phyloP scores from a whole-genome alignment of 371 early-diverging fungal genomes.

The Mortierella polycephala region DNA sequence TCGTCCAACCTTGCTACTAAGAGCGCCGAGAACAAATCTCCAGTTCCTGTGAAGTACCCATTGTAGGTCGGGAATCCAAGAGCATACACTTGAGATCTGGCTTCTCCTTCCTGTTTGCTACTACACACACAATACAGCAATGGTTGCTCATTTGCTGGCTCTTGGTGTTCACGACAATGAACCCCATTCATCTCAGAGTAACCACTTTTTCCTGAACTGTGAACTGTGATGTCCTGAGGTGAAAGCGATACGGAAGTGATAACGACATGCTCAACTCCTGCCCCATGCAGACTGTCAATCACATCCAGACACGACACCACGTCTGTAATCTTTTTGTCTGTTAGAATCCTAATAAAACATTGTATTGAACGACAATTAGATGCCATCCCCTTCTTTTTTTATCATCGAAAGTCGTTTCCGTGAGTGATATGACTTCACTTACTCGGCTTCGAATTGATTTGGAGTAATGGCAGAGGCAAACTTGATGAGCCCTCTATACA shows the following conservation, averaged over 20 bases:
- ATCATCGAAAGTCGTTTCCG: neutral
- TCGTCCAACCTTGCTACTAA: conserved; percentile 69
- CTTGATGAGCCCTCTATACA: conserved; percentile 79
- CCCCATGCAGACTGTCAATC: conserved; percentile 70
- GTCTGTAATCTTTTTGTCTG: conserved; percentile 67
- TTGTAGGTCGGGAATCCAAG: conserved; percentile 81
- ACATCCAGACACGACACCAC: conserved; percentile 63
- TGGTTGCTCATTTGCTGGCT: neutral
- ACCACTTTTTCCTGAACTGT: neutral
- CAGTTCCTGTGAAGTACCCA: conserved; percentile 92
- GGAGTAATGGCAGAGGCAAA: conserved; percentile 88
- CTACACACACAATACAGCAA: conserved; percentile 54
- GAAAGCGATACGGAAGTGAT: conserved; percentile 74
- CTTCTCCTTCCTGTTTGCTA: conserved; percentile 36
- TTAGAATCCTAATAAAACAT: conserved; percentile 61
- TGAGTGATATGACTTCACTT: conserved; percentile 23
- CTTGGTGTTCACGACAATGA: neutral
- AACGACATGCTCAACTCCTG: conserved; percentile 78
- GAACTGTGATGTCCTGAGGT: conserved; percentile 45
- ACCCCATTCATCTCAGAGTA: neutral
- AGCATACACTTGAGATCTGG: conserved; percentile 43
- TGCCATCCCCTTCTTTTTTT: neutral
- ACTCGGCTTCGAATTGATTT: conserved; percentile 93
- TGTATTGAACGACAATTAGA: neutral
- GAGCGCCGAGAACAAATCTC: conserved; percentile 88